Base-by-base conservation (phyloP, 305 asterid species). In the Rubia occidens region DNA sequence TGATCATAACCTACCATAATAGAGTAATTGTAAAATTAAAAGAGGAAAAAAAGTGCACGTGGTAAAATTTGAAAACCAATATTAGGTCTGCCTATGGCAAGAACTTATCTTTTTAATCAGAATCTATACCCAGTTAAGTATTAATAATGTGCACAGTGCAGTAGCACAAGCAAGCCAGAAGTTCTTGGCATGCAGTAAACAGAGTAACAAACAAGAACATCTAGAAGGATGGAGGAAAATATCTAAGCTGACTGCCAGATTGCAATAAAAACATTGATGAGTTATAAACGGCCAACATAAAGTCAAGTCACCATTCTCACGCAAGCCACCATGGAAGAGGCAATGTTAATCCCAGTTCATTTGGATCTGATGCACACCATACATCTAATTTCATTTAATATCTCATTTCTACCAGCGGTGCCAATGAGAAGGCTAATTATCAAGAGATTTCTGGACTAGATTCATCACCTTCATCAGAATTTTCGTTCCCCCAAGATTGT, bases 381-480 rank as follows among this genome's bases (percentile, higher is more conserved):
- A 55, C 10, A 65, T 26, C 20, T 55, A 49, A 44, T 42, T 40
- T 24, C 32, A 42, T 43, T 10, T 4, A 11, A 43, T n/a, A 20
- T 7, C 11, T 44, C 49, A 21, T 40, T 51, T 11, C 60, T n/a
- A 59, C 51, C n/a, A 63, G 21, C 14, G 11, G 29, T 18, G 43
- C 76, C 72, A 13, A 61, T 15, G 13, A 35, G 67, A n/a, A 26
- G 37, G 51, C 67, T 63, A 40, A 24, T 3, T 58, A 21, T 51
- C 14, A 70, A 56, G 67, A 32, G 49, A 67, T 68, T 70, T 69
- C 58, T 60, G 44, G 70, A 63, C 69, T 77, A 74, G 74, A 70
- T 76, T 69, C 47, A 81, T 74, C 78, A 90, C 98, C 96, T 87
- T 94, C 98, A 74, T 88, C 95, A 40, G 81, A 75, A 76, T 64